Base-by-base conservation (phyloP, 495 filamentous ascomycete genomes). In the Aspergillus taichungensis region DNA sequence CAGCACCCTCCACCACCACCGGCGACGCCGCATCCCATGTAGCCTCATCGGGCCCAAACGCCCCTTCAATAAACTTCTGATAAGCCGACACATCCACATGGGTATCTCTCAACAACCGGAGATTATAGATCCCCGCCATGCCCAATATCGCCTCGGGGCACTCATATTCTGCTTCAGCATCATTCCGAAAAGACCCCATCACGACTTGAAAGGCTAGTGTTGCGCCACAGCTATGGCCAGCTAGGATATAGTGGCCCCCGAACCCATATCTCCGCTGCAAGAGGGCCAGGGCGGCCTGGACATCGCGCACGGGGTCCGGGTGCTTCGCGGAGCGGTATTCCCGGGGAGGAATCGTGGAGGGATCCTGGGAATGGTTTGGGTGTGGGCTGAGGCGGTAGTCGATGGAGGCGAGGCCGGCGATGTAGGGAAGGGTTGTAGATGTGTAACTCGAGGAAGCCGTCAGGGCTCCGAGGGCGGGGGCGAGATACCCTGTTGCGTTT, bases 381-480 rank as follows among this genome's bases (percentile, higher is more conserved):
- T 92, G 77, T 1, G 85, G 73, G 18, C 82, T 88, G 18, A 94
- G 76, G 13, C 88, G 80, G 71, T 95, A 94, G 51, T 85, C 80
- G 45, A 94, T 66, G 3, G 82, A 85, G 30, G 82, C 84, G 51
- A 88, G 71, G 37, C 75, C 85, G 3, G 73, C 69, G 37, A 91
- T 73, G 24, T 64, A 47, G 13, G 47, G 45, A 27, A 37, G 40
- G 24, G 51, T 13, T 39, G 46, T 44, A 13, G 39, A 41, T 13
- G 54, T 14, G 37, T 43, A 51, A 1, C 34, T 45, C 3, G 52
- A 54, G 24, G 56, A 55, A 32, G 56, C 42, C 43, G 69, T 59
- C 13, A 83, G 68, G 45, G 67, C 62, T 9, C 61, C 52, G 35
- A 76, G 59, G 10, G 72, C 65, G 5, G 70, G 63, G 14, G 60